These are phyloP conservation scores for Colletotrichum sp. DNA, from an alignment of 2,329 filamentous ascomycete genomes.

Conservation along the genomic window DNA sequence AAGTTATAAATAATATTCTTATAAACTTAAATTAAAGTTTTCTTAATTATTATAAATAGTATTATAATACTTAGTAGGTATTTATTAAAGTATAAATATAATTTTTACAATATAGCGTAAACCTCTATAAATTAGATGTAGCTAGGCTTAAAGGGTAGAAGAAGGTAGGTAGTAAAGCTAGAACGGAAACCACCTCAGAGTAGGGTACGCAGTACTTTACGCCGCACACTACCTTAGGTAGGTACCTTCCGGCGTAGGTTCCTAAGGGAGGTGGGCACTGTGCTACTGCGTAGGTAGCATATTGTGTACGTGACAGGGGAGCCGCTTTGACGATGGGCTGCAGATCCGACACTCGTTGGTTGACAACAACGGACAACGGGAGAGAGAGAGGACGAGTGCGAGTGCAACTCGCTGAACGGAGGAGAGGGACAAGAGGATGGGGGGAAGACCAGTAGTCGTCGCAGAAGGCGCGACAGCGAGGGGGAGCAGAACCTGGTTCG, in stretches of 20 bases:
- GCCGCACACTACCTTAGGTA: background rate
- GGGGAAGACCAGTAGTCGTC: background rate
- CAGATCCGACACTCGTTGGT: background rate
- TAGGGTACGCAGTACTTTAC: background rate
- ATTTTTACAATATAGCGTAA: too few relatives aligned
- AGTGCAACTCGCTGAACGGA: background rate
- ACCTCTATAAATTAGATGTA: too few relatives aligned
- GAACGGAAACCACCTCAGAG: background rate
- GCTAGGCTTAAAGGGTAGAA: too few relatives aligned
- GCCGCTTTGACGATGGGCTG: slow-evolving; percentile 5
- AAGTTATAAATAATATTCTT: too few relatives aligned
- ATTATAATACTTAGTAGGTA: too few relatives aligned
- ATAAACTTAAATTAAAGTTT: too few relatives aligned
- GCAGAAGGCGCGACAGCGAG: slow-evolving; percentile 2
- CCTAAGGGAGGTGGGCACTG: background rate
- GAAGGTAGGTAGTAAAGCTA: background rate
- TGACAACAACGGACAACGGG: background rate
- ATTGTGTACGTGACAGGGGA: background rate
- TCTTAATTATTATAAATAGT: too few relatives aligned
- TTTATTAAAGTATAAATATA: too few relatives aligned
- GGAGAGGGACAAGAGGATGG: background rate
- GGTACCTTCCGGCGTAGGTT: too few relatives aligned
- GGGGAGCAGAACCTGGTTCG: background rate
- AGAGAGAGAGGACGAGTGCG: background rate
- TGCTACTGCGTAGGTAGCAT: background rate